Percentiles rank a stretch among this genome's conserved stretches.
Evolutionary conservation across 495 filamentous ascomycete species (phyloP).

Genomic region (Paragyromitra xinjiangensis): DNA sequence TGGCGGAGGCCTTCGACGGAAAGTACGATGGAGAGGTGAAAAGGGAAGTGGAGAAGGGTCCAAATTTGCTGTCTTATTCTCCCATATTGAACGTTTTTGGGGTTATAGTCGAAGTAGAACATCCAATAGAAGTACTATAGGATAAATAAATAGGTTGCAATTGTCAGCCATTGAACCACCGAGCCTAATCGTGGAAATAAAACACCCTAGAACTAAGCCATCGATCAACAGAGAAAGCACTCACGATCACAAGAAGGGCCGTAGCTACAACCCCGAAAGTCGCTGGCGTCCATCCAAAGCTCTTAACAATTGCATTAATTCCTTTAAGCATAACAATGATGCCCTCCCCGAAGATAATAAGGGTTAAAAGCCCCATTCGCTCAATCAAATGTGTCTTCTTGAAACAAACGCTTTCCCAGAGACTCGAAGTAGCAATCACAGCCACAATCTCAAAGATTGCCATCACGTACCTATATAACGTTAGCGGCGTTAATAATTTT

Average conservation of each 20-base stretch:
- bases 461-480: slow-evolving; percentile 66
- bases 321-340: slow-evolving; percentile 66
- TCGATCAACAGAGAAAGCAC: not conserved
- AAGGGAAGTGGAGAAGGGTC: slow-evolving; percentile 74
- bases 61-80: slow-evolving; percentile 70
- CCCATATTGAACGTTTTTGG: slow-evolving; percentile 62
- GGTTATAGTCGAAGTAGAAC: slow-evolving; percentile 73
- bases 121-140: slow-evolving; percentile 71
- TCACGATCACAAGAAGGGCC: slow-evolving; percentile 57
- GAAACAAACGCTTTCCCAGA: slow-evolving; percentile 63
- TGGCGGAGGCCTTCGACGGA: slow-evolving; percentile 66
- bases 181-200: not conserved
- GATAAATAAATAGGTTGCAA: slow-evolving; percentile 34
- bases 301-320: slow-evolving; percentile 66
- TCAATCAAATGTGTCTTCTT: slow-evolving; percentile 72
- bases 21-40: slow-evolving; percentile 72
- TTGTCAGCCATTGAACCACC: not conserved
- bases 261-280: slow-evolving; percentile 57
- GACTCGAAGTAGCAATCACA: slow-evolving; percentile 67
- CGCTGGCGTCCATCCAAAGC: slow-evolving; percentile 61
- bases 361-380: slow-evolving; percentile 71
- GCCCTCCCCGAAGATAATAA: slow-evolving; percentile 76
- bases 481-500: slow-evolving; percentile 57
- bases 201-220: not conserved
- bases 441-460: slow-evolving; percentile 66